Evolutionary conservation across 2,329 filamentous ascomycete species (phyloP).

Genomic region (Apiospora pterosperma): DNA sequence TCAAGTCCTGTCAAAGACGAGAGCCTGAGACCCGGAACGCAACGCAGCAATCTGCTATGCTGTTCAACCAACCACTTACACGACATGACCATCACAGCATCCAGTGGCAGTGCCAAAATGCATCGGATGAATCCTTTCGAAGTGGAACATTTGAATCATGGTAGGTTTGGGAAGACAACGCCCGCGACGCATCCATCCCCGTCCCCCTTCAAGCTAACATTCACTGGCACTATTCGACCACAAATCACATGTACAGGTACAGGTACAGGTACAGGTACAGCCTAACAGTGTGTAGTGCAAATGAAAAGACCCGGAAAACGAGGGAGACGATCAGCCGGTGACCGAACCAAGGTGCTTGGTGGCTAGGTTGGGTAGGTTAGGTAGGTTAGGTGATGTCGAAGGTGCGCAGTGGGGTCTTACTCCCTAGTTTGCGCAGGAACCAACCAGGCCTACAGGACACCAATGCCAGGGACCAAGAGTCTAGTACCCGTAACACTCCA

Average conservation of each 20-base stretch:
- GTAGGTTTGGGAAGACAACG: too few relatives aligned
- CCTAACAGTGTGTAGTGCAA: neutral
- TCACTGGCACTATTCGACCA: neutral
- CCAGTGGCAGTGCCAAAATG: neutral
- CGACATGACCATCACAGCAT: neutral
- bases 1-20: slow-evolving; percentile 1
- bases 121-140: neutral
- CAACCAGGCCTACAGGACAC: neutral
- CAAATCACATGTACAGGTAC: neutral
- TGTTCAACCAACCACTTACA: neutral
- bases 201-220: neutral
- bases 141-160: too few relatives aligned
- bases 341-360: neutral
- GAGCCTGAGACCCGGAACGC: neutral
- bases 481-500: too few relatives aligned
- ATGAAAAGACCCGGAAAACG: neutral
- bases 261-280: neutral
- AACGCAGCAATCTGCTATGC: neutral
- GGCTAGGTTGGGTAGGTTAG: neutral
- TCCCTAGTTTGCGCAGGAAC: neutral
- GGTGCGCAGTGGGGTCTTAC: neutral
- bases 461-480: slow-evolving; percentile 1
- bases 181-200: neutral
- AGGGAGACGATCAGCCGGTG: neutral
- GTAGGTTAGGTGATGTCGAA: neutral